Evolutionary conservation across 345 rosid species (phyloP).

Genomic region (Moricandia moricandioides): DNA sequence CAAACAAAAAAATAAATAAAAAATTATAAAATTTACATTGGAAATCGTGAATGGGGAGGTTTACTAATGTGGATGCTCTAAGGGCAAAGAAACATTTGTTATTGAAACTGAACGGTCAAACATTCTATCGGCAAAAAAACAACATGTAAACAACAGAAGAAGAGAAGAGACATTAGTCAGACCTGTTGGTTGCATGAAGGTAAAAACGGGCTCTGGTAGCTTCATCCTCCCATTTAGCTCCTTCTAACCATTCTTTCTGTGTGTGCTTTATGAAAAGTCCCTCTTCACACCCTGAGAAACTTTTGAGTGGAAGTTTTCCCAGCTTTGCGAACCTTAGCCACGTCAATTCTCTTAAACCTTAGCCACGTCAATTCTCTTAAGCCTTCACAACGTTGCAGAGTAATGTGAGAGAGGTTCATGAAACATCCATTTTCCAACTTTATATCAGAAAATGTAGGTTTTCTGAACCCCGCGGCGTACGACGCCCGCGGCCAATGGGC

Average conservation of each 20-base stretch:
- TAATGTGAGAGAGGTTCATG: neutral
- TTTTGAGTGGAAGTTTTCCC: conserved; percentile 12
- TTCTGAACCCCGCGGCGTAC: too few relatives aligned
- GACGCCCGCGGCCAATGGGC: too few relatives aligned
- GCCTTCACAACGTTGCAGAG: neutral
- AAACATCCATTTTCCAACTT: neutral
- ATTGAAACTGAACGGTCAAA: too few relatives aligned
- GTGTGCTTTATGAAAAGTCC: neutral
- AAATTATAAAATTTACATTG: too few relatives aligned
- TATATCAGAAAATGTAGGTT: too few relatives aligned
- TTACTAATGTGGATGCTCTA: too few relatives aligned
- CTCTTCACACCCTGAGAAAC: neutral
- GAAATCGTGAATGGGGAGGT: too few relatives aligned
- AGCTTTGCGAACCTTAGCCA: too few relatives aligned
- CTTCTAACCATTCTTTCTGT: neutral
- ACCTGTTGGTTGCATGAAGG: neutral
- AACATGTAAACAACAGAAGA: neutral
- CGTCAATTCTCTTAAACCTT: too few relatives aligned
- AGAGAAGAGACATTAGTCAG: neutral
- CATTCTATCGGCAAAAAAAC: too few relatives aligned
- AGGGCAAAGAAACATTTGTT: too few relatives aligned
- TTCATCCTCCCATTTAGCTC: neutral
- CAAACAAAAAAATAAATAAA: too few relatives aligned
- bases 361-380: neutral
- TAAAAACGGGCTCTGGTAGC: neutral